A percentile compares a stretch with the other conserved stretches of the same genome.
These are phyloP conservation scores for Copromyces sp. DNA, from an alignment of 495 filamentous ascomycete genomes.

Conservation along the genomic window DNA sequence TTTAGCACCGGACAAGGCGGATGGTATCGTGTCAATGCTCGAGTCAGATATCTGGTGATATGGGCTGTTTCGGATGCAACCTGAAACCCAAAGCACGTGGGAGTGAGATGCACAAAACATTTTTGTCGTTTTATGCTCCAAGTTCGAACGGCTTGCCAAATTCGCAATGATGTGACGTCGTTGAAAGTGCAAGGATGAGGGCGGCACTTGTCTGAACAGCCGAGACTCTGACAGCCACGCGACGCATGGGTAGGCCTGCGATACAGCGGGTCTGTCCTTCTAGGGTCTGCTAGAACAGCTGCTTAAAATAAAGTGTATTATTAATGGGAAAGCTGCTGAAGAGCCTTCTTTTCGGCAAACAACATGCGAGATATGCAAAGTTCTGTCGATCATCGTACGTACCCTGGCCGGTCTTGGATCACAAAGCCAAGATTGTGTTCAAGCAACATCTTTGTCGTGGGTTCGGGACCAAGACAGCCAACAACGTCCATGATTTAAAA, in stretches of 20 bases:
- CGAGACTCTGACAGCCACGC: not conserved
- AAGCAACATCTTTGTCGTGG: not conserved
- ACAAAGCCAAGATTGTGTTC: not conserved
- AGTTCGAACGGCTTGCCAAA: not conserved
- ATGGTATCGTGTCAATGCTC: not conserved
- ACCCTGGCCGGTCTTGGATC: not conserved
- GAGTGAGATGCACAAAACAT: not conserved
- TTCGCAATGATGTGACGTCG: not conserved
- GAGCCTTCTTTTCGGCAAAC: not conserved
- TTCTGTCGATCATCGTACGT: not conserved
- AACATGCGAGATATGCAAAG: not conserved
- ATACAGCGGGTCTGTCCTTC: not conserved
- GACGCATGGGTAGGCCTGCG: not conserved
- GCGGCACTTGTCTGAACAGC: not conserved
- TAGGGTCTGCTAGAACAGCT: not conserved
- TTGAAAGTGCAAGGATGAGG: not conserved
- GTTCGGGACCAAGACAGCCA: not conserved
- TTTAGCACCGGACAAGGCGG: not conserved
- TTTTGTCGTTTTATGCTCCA: not conserved
- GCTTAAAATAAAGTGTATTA: not conserved
- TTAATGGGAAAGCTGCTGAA: not conserved
- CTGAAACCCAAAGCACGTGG: not conserved
- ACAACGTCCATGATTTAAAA: not conserved
- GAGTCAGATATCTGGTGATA: not conserved
- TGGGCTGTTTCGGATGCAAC: not conserved